Base-by-base conservation (phyloP, 1,139 yeast species). In the Saccharomyces pastorianus region DNA sequence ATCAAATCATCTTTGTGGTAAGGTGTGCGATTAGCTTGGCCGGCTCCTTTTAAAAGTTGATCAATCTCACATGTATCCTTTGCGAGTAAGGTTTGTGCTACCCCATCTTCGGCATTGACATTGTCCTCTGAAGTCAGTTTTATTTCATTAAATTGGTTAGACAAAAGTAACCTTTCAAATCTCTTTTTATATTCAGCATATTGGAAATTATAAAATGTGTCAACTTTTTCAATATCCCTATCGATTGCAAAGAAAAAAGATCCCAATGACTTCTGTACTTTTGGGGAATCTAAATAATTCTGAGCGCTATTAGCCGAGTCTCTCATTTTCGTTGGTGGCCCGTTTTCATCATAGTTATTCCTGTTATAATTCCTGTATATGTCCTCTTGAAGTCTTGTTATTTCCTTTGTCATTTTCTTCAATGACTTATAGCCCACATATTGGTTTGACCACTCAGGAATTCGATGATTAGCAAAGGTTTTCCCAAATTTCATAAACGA, bases 351-450 rank as follows among this genome's bases (percentile, higher is more conserved):
- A 23, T 47, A 31, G 26, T 53, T 52, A n/a, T 54, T 60, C 20
- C 50, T 32, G 53, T 58, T 52, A 50, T 60, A 54, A 34, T 55
- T 58, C 53, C 53, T 66, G 47, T 48, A 70, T 44, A 57, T 64
- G 62, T 27, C 57, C 32, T 64, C 64, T 47, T 75, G 76, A 14
- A 68, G 60, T 3, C 46, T 48, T 3, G 67, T 67, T 26, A 82
- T 74, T 50, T 72, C 73, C 68, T 88, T 88, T 71, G 91, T 87
- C 62, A 82, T 79, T 67, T 86, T 85, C 74, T 93, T 93, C 63
- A 93, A 77, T 54, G 79, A 83, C 70, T 91, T 93, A 72, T 93
- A 93, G 72, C 89, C 87, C 77, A 91, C 80, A 67, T 93, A 91
- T 64, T 79, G 81, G 50, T 76, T 76, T 54, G 79, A 76, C 97